phyloP scores from a whole-genome alignment of 768 basidiomycete genomes.

The Leccinum olivaceopallidum region DNA sequence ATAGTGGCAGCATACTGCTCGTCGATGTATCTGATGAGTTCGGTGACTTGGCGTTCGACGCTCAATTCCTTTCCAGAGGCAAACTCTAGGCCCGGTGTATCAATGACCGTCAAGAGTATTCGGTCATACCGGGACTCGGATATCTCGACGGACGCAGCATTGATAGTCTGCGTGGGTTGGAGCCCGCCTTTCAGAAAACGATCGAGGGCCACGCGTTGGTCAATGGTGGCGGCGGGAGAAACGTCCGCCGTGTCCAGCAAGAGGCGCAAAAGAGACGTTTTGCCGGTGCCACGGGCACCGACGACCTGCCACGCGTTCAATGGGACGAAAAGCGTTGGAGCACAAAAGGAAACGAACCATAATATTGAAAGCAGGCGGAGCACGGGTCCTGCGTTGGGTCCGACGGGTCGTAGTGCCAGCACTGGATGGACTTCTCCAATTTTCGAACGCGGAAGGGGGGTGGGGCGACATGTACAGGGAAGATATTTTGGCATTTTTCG shows the following conservation, averaged over 20 bases:
- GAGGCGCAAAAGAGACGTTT: slow-evolving; percentile 79
- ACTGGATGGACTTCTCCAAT: slow-evolving; percentile 42
- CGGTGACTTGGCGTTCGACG: slow-evolving; percentile 76
- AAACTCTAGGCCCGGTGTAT: slow-evolving; percentile 86
- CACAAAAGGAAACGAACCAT: slow-evolving; percentile 53
- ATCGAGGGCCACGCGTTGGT: slow-evolving; percentile 67
- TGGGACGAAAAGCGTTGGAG: background rate
- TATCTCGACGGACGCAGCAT: slow-evolving; percentile 76
- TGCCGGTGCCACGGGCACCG: slow-evolving; percentile 79
- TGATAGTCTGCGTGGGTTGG: slow-evolving; percentile 62
- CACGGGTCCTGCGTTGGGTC: slow-evolving; percentile 63
- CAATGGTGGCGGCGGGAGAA: slow-evolving; percentile 72
- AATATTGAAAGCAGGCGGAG: slow-evolving; percentile 80
- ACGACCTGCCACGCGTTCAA: slow-evolving; percentile 54
- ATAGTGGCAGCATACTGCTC: slow-evolving; percentile 83
- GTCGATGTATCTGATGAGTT: slow-evolving; percentile 76
- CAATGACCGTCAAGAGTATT: slow-evolving; percentile 75
- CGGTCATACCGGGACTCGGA: slow-evolving; percentile 83
- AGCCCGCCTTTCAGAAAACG: slow-evolving; percentile 61
- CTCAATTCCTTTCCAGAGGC: slow-evolving; percentile 68
- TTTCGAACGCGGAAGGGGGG: slow-evolving; percentile 65
- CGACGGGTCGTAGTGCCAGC: slow-evolving; percentile 45
- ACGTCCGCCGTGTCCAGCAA: slow-evolving; percentile 84
- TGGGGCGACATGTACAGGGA: slow-evolving; percentile 63
- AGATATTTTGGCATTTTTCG: slow-evolving; percentile 57